Percentiles rank a stretch among this genome's conserved stretches.
phyloP scores from a whole-genome alignment of 352 stramenopile species.

The Globisporangium irregulare region DNA sequence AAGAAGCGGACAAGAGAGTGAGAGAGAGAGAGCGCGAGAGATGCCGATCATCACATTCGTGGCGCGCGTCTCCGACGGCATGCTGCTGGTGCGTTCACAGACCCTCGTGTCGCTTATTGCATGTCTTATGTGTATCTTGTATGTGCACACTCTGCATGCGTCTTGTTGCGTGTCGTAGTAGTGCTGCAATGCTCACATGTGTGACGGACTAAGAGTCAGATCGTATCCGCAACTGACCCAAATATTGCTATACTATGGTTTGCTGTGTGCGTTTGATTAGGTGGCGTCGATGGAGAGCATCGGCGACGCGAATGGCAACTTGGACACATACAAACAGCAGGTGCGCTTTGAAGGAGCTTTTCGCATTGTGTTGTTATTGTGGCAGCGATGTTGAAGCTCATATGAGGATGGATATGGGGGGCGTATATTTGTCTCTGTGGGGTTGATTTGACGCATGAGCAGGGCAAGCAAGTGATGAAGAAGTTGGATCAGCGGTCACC shows the following conservation, averaged over 20 bases:
- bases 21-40: background rate
- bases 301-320: slow-evolving; percentile 71
- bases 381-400: background rate
- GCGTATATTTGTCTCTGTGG: background rate
- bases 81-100: slow-evolving; percentile 75
- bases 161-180: background rate
- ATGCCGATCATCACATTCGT: slow-evolving; percentile 96
- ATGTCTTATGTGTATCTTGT: background rate
- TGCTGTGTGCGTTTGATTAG: slow-evolving; percentile 25
- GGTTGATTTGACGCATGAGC: background rate
- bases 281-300: slow-evolving; percentile 93
- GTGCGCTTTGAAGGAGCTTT: slow-evolving; percentile 17
- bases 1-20: background rate
- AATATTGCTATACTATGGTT: background rate
- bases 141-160: background rate
- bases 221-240: background rate
- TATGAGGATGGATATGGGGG: background rate
- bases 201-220: background rate
- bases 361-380: background rate
- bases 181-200: background rate
- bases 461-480: slow-evolving; percentile 95
- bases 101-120: background rate
- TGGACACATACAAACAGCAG: slow-evolving; percentile 90
- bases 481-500: slow-evolving; percentile 88
- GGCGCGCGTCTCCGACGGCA: slow-evolving; percentile 91